Base-by-base conservation (phyloP, 169 alveolate species). In the Plasmodium sp. region DNA sequence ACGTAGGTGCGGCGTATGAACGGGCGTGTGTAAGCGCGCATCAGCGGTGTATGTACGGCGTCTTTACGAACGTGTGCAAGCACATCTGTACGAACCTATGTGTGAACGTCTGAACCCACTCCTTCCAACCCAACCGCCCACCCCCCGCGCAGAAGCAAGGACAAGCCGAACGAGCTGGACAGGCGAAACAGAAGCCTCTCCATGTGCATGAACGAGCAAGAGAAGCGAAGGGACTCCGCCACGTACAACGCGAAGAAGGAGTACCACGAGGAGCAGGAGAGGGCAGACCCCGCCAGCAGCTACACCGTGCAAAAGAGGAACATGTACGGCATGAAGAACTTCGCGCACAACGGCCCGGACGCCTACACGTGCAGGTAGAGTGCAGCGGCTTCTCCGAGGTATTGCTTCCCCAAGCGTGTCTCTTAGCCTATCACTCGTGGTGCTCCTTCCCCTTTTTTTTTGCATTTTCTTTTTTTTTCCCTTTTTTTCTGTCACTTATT, bases 181-280 rank as follows among this genome's bases (percentile, higher is more conserved):
- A 80, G 94, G 43, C 90, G 94, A 12, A 90, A 90, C 48, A 90
- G 90, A 90, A 90, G 94, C 41, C 12, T 90, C 77, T 56, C 90
- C 34, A 62, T 45, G 43, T 90, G 94, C 12, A 67, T 80, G 36
- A 90, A 90, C 36, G 94, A 90, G 51, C 82, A 90, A 2, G 91
- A 51, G 36, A 90, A 90, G 51, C 22, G 83, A 41, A 67, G 39
- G 58, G 77, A 22, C 39, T 75, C 83, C 18, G 39, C 94, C 18
- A 51, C 62, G 16, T 90, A 48, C 31, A 90, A 58, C 39, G 45
- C 33, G 84, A 90, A 90, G 83, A 80, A 71, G 31, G 83, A 79
- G 31, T 16, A 90, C 41, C 77, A 58, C 9, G 84, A 67, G 71
- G 90, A 80, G 22, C 36, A 75, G 7, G 72, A 56, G 72, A 5